Base-by-base conservation (phyloP, 805 yeast genomes). In the Candida methanosorbosa region DNA sequence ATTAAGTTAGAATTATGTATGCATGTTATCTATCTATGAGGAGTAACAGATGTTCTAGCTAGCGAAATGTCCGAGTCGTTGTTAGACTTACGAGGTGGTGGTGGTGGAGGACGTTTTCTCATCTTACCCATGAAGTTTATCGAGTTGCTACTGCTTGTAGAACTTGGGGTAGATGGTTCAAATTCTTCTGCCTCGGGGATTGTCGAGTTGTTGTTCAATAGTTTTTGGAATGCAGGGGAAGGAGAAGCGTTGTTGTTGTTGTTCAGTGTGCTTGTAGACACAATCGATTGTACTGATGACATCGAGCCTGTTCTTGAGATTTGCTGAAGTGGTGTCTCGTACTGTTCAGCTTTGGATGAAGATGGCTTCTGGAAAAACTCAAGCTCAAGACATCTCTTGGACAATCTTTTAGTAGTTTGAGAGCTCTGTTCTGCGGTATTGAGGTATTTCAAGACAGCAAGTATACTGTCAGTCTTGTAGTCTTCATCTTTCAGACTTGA, bases 381-480 rank as follows among this genome's bases (percentile, higher is more conserved):
- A 25, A 53, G 36, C 2, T 43, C 39, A 13, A 64, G 38, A 39
- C 69, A 62, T 40, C 61, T 57, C 18, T 45, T 41, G 1, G 77
- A 65, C 29, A 72, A 43, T 27, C 63, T 52, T 32, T 63, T 62
- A 1, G 74, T 70, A 0, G 63, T 57, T 7, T 55, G 56, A 2
- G 59, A 39, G 5, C 56, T 50, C 22, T 52, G 53, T 43, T 66
- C 68, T 14, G 60, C 56, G 29, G 53, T 56, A 5, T 52, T 54
- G 9, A 84, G 57, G 45, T 72, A 68, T 9, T 59, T 52, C 29
- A 86, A 58, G 8, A 80, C 56, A 6, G 68, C 66, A 6, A 56
- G 42, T 6, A 88, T 48, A 34, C 74, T 80, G 1, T 61, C 65
- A 15, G 59, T 63, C 46, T 83, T 80, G 54, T 86, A 84, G 8